Base-by-base conservation (phyloP, 2,329 filamentous ascomycete genomes). In the Ilyonectria sp. region DNA sequence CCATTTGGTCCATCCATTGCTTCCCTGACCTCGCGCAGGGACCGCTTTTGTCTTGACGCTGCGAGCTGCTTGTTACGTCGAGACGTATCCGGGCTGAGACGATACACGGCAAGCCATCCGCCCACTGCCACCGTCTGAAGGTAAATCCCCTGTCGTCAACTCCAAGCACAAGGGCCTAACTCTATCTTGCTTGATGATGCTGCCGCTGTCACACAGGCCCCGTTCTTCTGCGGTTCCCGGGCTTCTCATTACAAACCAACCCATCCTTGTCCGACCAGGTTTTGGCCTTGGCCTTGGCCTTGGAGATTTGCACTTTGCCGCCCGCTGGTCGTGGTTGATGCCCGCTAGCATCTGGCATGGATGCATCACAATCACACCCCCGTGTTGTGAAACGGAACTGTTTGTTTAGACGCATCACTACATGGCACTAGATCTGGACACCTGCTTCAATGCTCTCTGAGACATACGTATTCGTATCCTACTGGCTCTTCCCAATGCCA, bases 391-490 rank as follows among this genome's bases (percentile, higher is more conserved):
- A 66, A 66, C 63, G 61, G 44, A 61, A 66, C 63, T 58, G 63
- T 58, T 61, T 57, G 47, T 35, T 37, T 50, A 55, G 50, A 46
- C 46, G 47, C 58, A 56, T 50, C 11, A 53, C 26, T 29, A 17
- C 47, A 23, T 29, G 33, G 15, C 46, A 35, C 55, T 44, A 31
- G 44, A 61, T 52, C 54, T 66, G 57, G 44, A 59, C 52, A 33
- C 57, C 61, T 31, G 33, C 49, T 52, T 33, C 50, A 35, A 13
- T 35, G 50, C 31, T 53, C 15, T 44, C 56, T n/a, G 7, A 26
- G 29, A 57, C 64, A 63, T 54, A 68, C 65, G 68, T 69, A 69
- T 68, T 61, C 66, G 57, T 49, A 59, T 59, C 29, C 53, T 65
- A 68, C 65, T 69, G 54, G 68, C 35, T 44, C 53, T 35, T 49